These are phyloP conservation scores for Aurifilum marmelostoma DNA, from an alignment of 2,329 filamentous ascomycete species.

Conservation along the genomic window DNA sequence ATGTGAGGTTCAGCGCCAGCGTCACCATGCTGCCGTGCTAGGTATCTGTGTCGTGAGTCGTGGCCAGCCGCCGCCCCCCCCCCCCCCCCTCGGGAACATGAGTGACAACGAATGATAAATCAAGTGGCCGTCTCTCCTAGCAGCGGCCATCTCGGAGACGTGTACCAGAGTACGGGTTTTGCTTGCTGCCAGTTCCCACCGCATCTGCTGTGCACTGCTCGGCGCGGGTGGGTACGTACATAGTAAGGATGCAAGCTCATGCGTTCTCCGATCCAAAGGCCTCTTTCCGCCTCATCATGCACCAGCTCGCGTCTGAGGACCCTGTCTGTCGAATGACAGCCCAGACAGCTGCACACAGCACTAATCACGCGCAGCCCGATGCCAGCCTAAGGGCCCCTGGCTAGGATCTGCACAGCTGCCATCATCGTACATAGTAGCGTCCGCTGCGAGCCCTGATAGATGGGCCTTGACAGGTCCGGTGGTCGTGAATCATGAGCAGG, in stretches of 20 bases:
- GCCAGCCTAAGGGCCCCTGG: neutral
- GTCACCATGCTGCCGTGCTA: neutral
- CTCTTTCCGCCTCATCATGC: neutral
- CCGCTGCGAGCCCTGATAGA: neutral
- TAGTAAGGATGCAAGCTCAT: neutral
- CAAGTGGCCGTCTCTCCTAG: neutral
- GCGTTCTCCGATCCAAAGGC: neutral
- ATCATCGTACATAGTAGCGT: slow-evolving; percentile 1
- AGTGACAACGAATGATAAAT: neutral
- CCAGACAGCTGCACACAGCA: slow-evolving; percentile 1
- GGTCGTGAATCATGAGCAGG: slow-evolving; percentile 9
- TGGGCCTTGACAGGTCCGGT: neutral
- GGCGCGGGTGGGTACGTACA: slow-evolving; percentile 1
- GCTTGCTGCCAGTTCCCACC: slow-evolving; percentile 10
- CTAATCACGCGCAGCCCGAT: slow-evolving; percentile 5
- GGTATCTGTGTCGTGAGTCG: too few species aligned
- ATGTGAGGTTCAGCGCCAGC: neutral
- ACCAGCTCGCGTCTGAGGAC: neutral
- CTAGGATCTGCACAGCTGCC: slow-evolving; percentile 5
- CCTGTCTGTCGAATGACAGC: slow-evolving; percentile 5
- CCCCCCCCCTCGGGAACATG: too few species aligned
- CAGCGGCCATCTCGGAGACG: neutral
- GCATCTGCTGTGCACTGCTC: slow-evolving; percentile 12
- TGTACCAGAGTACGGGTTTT: neutral
- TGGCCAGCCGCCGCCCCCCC: too few species aligned